Conservation (phyloP, 2,329 filamentous ascomycete genomes). For the Nothopassalora personata region DNA sequence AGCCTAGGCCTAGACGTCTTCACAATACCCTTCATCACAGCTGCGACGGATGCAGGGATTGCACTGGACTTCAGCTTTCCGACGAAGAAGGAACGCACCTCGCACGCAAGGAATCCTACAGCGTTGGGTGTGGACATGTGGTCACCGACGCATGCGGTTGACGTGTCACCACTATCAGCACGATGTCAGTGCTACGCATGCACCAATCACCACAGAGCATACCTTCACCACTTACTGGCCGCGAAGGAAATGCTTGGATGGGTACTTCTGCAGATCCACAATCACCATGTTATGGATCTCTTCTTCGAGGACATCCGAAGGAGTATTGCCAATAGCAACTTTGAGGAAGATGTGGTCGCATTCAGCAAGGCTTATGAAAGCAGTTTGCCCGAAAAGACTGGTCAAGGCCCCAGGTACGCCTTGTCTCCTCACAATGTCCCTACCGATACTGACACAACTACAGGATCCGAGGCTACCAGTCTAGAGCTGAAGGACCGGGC, state of each 20-base stretch:
- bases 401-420: conserved; percentile 63
- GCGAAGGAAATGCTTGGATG: conserved; percentile 97
- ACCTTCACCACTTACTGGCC: conserved; percentile 76
- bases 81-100: conserved; percentile 1
- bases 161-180: conserved; percentile 56
- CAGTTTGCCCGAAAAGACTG: conserved; percentile 67
- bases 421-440: conserved; percentile 3
- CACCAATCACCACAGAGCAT: conserved; percentile 76
- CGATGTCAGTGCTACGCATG: conserved; percentile 80
- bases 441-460: conserved; percentile 10
- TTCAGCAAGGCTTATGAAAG: conserved; percentile 67
- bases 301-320: conserved; percentile 70
- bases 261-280: conserved; percentile 89
- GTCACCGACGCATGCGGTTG: conserved; percentile 54
- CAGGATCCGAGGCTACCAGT: conserved; percentile 73
- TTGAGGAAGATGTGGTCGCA: conserved; percentile 48
- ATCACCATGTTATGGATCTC: conserved; percentile 63
- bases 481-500: conserved; percentile 62
- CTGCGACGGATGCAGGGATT: conserved; percentile 75
- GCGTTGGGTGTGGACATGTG: conserved; percentile 77
- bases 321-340: conserved; percentile 55
- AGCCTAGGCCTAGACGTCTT: conserved; percentile 74
- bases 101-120: conserved; percentile 21
- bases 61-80: conserved; percentile 77
- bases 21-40: conserved; percentile 68